phyloP scores from a whole-genome alignment of 2,329 filamentous ascomycete genomes.

The Fusarium fujikuroi region DNA sequence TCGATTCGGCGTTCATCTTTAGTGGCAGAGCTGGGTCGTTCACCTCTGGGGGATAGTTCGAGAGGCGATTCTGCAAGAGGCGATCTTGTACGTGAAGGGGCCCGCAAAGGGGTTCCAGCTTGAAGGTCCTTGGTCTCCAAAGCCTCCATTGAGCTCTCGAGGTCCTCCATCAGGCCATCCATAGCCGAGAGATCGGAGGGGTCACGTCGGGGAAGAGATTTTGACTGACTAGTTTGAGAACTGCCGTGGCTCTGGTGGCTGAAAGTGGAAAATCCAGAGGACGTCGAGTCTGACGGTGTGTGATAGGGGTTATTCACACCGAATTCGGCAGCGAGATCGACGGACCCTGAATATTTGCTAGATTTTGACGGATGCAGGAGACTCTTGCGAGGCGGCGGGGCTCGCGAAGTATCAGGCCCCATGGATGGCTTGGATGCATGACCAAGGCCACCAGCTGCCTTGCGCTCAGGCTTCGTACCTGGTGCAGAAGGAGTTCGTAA shows the following conservation, averaged over 20 bases:
- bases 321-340: conserved; percentile 70
- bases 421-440: conserved; percentile 55
- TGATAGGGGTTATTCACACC: conserved; percentile 73
- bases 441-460: conserved; percentile 41
- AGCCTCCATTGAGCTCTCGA: conserved; percentile 62
- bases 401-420: conserved; percentile 61
- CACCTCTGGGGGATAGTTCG: conserved; percentile 36
- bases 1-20: conserved; percentile 36
- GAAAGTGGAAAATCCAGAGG: conserved; percentile 71
- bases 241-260: conserved; percentile 69
- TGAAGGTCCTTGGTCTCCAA: conserved; percentile 45
- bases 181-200: conserved; percentile 59
- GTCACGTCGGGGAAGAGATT: conserved; percentile 50
- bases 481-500: conserved; percentile 61
- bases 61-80: conserved; percentile 46
- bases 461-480: conserved; percentile 54
- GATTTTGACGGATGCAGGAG: conserved; percentile 56
- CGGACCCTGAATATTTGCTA: conserved; percentile 53
- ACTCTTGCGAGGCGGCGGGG: conserved; percentile 64
- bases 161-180: conserved; percentile 65
- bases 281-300: conserved; percentile 70
- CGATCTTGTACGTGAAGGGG: conserved; percentile 38
- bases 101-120: conserved; percentile 49
- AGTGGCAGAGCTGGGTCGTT: conserved; percentile 37
- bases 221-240: conserved; percentile 62